Conservation (phyloP, 2,329 filamentous ascomycete species). For the Neopestalotiopsis sp. region DNA sequence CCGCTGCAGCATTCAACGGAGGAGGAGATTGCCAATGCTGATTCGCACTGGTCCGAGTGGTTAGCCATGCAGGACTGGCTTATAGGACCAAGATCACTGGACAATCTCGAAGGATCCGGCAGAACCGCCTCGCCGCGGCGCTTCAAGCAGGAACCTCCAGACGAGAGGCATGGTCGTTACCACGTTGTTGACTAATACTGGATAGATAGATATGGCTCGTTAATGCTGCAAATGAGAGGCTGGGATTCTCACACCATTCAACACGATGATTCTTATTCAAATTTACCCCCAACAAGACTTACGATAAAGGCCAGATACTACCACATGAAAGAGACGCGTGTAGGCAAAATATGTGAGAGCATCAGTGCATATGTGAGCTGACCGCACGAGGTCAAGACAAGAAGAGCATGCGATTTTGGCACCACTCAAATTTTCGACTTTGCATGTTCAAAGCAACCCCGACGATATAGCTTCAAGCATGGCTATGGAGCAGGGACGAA, state of each 20-base stretch:
- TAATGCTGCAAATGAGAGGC: neutral
- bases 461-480: neutral
- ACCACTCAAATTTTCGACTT: neutral
- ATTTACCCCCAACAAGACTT: neutral
- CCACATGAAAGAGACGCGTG: neutral
- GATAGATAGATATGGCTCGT: neutral
- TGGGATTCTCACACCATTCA: neutral
- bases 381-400: neutral
- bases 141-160: conserved; percentile 2
- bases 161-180: neutral
- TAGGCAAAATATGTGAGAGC: neutral
- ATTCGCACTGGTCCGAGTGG: conserved; percentile 92
- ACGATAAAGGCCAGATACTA: neutral
- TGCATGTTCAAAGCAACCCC: neutral
- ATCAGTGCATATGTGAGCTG: neutral
- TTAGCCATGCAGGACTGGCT: conserved; percentile 93
- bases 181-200: neutral
- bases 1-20: conserved; percentile 79
- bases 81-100: conserved; percentile 15
- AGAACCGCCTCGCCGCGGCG: neutral
- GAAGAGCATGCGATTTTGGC: neutral
- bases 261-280: neutral
- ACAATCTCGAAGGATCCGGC: neutral
- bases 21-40: conserved; percentile 81
- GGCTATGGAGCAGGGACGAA: neutral